Evolutionary conservation across 768 basidiomycete genomes (phyloP).

Genomic region (Pleurotus sapidus): DNA sequence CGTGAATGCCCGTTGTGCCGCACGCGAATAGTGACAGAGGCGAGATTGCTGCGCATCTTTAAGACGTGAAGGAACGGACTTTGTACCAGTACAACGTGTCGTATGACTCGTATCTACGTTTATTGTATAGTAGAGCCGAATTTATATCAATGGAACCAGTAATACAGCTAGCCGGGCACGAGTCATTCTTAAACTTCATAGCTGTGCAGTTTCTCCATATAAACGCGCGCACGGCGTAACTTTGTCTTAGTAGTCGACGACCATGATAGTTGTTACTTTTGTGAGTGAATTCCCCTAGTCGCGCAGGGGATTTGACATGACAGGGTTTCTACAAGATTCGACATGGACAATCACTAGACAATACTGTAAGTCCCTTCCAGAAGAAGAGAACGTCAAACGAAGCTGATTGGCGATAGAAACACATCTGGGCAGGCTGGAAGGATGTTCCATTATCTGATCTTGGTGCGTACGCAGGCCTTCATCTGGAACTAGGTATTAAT

Average conservation of each 20-base stretch:
- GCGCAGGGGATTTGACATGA: background rate
- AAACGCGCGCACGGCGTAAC: no score
- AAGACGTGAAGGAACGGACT: conserved; percentile 28
- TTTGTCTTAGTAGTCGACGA: background rate
- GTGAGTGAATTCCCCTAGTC: background rate
- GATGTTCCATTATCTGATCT: conserved; percentile 73
- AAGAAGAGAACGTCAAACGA: background rate
- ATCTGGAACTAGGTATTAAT: conserved; percentile 3
- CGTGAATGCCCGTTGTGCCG: conserved; percentile 90
- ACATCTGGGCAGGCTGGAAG: conserved; percentile 74
- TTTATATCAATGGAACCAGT: no score
- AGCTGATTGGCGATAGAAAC: background rate
- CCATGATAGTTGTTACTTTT: conserved; percentile 1
- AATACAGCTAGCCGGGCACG: no score
- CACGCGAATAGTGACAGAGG: conserved; percentile 83
- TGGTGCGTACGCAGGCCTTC: conserved; percentile 37
- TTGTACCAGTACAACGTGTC: no score
- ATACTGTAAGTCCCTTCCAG: background rate
- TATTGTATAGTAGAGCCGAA: no score
- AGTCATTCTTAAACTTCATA: no score
- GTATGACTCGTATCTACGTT: no score
- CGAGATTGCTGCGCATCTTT: conserved; percentile 76
- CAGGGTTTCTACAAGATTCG: background rate
- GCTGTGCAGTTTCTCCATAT: no score
- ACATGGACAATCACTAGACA: conserved; percentile 4